phyloP scores from a whole-genome alignment of 2,329 filamentous ascomycete genomes.

The Ceratocystis destructans region DNA sequence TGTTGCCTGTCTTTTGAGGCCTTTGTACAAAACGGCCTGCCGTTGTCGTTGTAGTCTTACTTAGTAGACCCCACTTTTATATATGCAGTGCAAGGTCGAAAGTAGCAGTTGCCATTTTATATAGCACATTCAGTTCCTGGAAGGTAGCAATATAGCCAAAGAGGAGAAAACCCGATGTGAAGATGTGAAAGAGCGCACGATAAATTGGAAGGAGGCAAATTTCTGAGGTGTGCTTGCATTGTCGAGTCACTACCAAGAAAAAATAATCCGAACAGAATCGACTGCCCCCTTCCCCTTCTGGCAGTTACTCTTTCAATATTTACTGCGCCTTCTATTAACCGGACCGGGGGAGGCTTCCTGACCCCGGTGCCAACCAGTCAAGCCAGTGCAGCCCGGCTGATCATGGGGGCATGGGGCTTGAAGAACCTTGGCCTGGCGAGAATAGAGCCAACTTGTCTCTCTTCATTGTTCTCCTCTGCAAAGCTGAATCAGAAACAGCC shows the following conservation, averaged over 20 bases:
- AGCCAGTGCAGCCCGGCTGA: not conserved
- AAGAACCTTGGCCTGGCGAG: not conserved
- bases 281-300: not conserved
- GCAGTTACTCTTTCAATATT: not conserved
- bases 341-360: not conserved
- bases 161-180: too few relatives aligned
- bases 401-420: not conserved
- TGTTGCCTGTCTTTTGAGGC: not conserved
- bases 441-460: too few relatives aligned
- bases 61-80: not conserved
- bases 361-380: not conserved
- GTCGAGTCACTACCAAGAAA: not conserved
- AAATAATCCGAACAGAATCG: not conserved
- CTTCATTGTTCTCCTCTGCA: not conserved
- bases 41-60: not conserved
- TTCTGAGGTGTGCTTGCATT: not conserved
- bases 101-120: too few relatives aligned
- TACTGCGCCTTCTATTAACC: not conserved
- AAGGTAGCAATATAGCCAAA: too few relatives aligned
- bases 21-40: not conserved
- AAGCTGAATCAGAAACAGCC: conserved; percentile 4
- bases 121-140: too few relatives aligned
- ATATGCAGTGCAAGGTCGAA: too few relatives aligned
- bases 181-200: too few relatives aligned
- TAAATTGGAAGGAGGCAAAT: not conserved